A percentile compares a stretch with the other conserved stretches of the same genome.
phyloP scores from a whole-genome alignment of 2,329 filamentous ascomycete species.

The Fusarium sp. region DNA sequence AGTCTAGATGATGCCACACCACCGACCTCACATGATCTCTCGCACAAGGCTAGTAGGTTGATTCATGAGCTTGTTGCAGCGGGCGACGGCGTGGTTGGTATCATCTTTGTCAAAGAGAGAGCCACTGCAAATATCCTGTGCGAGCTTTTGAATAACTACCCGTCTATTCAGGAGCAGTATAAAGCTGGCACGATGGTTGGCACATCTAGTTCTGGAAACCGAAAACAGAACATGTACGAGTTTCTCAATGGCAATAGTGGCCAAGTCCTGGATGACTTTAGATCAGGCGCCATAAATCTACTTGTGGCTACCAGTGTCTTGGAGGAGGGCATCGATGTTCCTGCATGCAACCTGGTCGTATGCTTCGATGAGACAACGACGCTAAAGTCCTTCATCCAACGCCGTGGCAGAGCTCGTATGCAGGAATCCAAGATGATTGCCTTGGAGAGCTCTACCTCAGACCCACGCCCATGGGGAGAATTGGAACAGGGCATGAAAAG shows the following conservation, averaged over 20 bases:
- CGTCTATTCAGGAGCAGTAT: slow-evolving; percentile 57
- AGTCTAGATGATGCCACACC: slow-evolving; percentile 20
- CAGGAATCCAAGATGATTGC: slow-evolving; percentile 60
- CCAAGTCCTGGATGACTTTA: slow-evolving; percentile 58
- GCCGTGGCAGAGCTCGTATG: slow-evolving; percentile 63
- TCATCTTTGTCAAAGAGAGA: slow-evolving; percentile 74
- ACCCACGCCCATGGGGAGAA: slow-evolving; percentile 63
- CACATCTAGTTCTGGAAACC: slow-evolving; percentile 51
- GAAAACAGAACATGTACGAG: slow-evolving; percentile 54
- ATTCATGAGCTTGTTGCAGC: slow-evolving; percentile 59
- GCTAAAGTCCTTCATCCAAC: slow-evolving; percentile 67
- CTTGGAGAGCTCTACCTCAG: slow-evolving; percentile 44
- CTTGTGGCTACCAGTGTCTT: slow-evolving; percentile 71
- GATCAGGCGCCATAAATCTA: slow-evolving; percentile 62
- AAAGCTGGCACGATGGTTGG: slow-evolving; percentile 65
- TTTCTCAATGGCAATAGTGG: slow-evolving; percentile 47
- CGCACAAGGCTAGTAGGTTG: slow-evolving; percentile 66
- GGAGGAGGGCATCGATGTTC: slow-evolving; percentile 74
- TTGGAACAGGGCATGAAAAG: slow-evolving; percentile 79
- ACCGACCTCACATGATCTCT: slow-evolving; percentile 50
- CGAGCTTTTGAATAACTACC: slow-evolving; percentile 64
- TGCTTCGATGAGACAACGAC: slow-evolving; percentile 62
- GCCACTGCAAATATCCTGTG: slow-evolving; percentile 68
- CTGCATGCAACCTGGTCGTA: slow-evolving; percentile 68
- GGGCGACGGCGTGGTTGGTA: slow-evolving; percentile 59